Conservation (phyloP, 208 protist genomes). For the Crithidia thermophila region DNA sequence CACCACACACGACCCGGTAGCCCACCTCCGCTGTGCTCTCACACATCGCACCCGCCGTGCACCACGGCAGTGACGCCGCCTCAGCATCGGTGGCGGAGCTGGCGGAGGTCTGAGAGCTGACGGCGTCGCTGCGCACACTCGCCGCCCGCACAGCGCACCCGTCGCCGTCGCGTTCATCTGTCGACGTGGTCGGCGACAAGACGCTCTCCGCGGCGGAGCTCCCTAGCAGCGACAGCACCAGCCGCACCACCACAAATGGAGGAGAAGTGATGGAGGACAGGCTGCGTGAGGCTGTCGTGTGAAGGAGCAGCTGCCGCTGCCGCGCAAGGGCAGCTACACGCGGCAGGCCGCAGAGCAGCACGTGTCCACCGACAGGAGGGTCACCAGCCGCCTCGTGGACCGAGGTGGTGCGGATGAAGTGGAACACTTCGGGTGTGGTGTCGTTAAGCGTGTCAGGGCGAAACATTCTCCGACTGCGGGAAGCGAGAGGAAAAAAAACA, state of each 20-base stretch:
- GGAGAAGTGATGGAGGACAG: no score
- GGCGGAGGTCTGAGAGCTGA: not conserved
- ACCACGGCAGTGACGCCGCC: constrained; percentile 14
- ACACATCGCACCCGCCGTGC: not conserved
- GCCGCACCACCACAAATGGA: constrained; percentile 19
- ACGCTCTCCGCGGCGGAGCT: not conserved
- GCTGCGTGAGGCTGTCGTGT: no score
- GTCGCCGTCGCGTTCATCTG: not conserved
- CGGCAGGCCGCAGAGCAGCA: constrained; percentile 17
- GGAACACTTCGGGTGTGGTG: constrained; percentile 19
- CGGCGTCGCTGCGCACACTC: not conserved
- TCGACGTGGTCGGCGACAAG: not conserved
- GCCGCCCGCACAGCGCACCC: not conserved
- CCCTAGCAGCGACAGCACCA: constrained; percentile 24
- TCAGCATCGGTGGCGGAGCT: not conserved
- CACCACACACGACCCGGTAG: no score
- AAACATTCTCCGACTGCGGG: not conserved
- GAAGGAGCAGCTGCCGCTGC: constrained; percentile 16
- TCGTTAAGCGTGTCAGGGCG: constrained; percentile 11
- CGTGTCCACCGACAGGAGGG: constrained; percentile 7
- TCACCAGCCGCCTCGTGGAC: not conserved
- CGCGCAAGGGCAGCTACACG: constrained; percentile 20
- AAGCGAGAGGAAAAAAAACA: not conserved
- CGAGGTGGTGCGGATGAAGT: constrained; percentile 1
- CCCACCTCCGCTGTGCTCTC: not conserved